Evolutionary conservation across 352 stramenopile species (phyloP).

Genomic region (Albugo laibachii): DNA sequence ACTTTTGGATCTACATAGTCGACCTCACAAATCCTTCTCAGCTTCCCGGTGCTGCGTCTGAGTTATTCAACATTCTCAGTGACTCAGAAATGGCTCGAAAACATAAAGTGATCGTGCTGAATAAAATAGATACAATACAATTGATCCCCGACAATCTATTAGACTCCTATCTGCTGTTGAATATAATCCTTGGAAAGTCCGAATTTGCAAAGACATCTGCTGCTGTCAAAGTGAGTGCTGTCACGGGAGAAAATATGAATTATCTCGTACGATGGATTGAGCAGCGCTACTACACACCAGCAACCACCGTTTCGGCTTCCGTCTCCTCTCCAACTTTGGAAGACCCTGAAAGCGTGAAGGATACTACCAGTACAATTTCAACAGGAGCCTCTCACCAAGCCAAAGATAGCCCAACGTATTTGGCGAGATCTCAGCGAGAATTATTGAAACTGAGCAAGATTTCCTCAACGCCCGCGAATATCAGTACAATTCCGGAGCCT

Average conservation of each 20-base stretch:
- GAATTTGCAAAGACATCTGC: constrained; percentile 14
- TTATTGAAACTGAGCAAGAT: too few relatives aligned
- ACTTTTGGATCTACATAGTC: constrained; percentile 56
- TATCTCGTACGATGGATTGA: constrained; percentile 32
- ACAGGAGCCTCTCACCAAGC: too few relatives aligned
- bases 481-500: too few relatives aligned
- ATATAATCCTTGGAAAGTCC: constrained; percentile 18
- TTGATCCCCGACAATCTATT: constrained; percentile 26
- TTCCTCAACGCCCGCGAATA: too few relatives aligned
- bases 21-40: constrained; percentile 32
- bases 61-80: constrained; percentile 43
- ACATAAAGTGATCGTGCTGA: constrained; percentile 41
- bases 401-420: too few relatives aligned
- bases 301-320: too few relatives aligned
- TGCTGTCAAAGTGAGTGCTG: constrained; percentile 37
- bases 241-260: constrained; percentile 34
- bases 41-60: constrained; percentile 22
- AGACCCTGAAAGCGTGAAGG: too few relatives aligned
- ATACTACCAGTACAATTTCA: too few relatives aligned
- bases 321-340: too few relatives aligned
- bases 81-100: constrained; percentile 30
- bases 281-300: constrained; percentile 6
- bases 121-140: constrained; percentile 35
- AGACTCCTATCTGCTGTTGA: constrained; percentile 26
- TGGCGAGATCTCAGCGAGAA: too few relatives aligned